Percentiles rank a stretch among this genome's conserved stretches.
These are phyloP conservation scores for Phytopythium oedochilum DNA, from an alignment of 352 stramenopile genomes.

Conservation along the genomic window DNA sequence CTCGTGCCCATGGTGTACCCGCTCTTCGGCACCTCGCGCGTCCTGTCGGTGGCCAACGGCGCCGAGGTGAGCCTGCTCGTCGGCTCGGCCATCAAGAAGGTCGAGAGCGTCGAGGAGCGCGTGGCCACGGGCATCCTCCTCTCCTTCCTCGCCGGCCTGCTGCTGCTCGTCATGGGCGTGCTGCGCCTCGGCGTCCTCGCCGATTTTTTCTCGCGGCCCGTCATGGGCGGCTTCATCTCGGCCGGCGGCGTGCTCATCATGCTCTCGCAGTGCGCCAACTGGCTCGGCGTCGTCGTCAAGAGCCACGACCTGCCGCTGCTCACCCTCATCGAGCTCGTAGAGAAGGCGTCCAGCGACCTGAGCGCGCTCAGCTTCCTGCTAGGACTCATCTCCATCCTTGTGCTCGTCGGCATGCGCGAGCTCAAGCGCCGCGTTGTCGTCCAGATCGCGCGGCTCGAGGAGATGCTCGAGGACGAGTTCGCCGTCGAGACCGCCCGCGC, in stretches of 20 bases:
- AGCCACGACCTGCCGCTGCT: conserved; percentile 52
- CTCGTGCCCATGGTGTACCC: conserved; percentile 86
- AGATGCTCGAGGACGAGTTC: conserved; percentile 33
- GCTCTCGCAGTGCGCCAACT: conserved; percentile 84
- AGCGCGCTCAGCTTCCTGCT: conserved; percentile 73
- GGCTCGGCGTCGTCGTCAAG: conserved; percentile 69
- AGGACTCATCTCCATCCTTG: conserved; percentile 40
- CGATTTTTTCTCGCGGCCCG: conserved; percentile 86
- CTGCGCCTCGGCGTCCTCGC: conserved; percentile 79
- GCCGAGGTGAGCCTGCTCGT: conserved; percentile 56
- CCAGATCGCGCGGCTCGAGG: conserved; percentile 23
- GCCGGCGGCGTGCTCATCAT: conserved; percentile 89
- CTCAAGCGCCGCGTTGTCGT: conserved; percentile 35
- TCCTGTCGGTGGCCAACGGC: conserved; percentile 81
- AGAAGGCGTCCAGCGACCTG: conserved; percentile 41
- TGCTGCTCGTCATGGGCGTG: conserved; percentile 79
- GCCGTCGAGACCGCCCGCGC: conserved; percentile 20
- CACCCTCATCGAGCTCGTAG: conserved; percentile 51
- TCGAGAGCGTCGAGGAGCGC: conserved; percentile 41
- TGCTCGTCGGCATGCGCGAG: conserved; percentile 43
- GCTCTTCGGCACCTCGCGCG: conserved; percentile 75
- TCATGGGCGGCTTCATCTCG: conserved; percentile 90
- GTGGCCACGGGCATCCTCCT: conserved; percentile 47
- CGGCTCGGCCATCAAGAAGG: conserved; percentile 61
- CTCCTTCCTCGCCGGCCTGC: conserved; percentile 68